phyloP scores from a whole-genome alignment of 345 rosid genomes.

The Populus davidiana region DNA sequence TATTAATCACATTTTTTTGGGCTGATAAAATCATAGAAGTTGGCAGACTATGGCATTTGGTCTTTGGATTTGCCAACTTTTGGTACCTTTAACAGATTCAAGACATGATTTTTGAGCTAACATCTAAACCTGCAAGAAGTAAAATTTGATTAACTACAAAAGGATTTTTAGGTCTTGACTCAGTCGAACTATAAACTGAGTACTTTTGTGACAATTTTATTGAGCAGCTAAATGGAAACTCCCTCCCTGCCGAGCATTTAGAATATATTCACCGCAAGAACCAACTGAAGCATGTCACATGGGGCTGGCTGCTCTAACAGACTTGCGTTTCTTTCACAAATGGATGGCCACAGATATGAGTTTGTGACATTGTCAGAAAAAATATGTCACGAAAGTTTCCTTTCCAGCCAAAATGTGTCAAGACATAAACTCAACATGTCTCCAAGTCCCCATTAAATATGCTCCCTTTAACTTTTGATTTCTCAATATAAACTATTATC shows the following conservation, averaged over 20 bases:
- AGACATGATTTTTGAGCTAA: background rate
- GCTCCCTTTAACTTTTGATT: constrained; percentile 11
- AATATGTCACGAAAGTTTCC: background rate
- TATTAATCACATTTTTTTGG: background rate
- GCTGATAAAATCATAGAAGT: background rate
- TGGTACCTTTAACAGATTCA: background rate
- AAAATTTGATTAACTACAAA: background rate
- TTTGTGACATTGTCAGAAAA: background rate
- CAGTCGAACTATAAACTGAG: background rate
- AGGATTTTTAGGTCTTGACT: background rate
- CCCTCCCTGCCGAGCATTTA: constrained; percentile 26
- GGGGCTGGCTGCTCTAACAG: background rate
- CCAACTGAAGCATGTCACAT: constrained; percentile 5
- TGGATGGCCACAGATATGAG: background rate
- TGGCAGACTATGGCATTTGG: background rate
- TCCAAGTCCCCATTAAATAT: constrained; percentile 23
- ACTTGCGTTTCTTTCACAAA: background rate
- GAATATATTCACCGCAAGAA: background rate
- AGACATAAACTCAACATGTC: constrained; percentile 31
- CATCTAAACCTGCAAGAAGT: background rate
- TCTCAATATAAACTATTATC: constrained; percentile 5
- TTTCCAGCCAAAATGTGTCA: constrained; percentile 14
- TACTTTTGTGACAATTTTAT: background rate
- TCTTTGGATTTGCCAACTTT: background rate
- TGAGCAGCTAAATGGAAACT: background rate